These are phyloP conservation scores for Acarospora socialis DNA, from an alignment of 2,329 filamentous ascomycete genomes.

Conservation along the genomic window DNA sequence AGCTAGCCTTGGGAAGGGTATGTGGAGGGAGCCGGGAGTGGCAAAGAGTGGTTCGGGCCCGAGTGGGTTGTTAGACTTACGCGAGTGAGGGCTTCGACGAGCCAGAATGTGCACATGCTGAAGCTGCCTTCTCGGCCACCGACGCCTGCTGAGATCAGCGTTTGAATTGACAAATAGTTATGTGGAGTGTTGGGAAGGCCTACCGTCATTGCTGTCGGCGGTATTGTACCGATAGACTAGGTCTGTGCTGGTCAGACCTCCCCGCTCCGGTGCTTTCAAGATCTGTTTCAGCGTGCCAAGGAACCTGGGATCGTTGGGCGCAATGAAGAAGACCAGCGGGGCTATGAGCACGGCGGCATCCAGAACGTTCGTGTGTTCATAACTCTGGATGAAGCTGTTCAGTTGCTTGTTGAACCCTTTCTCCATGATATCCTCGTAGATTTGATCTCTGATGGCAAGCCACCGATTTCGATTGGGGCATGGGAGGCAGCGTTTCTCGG, in stretches of 20 bases:
- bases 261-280: slow-evolving; percentile 56
- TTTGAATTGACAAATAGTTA: slow-evolving; percentile 10
- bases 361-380: slow-evolving; percentile 53
- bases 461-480: slow-evolving; percentile 56
- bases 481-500: slow-evolving; percentile 61
- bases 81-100: slow-evolving; percentile 62
- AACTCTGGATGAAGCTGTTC: slow-evolving; percentile 60
- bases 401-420: slow-evolving; percentile 59
- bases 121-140: slow-evolving; percentile 64
- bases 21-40: no score
- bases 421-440: slow-evolving; percentile 68
- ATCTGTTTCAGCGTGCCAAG: slow-evolving; percentile 58
- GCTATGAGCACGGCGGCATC: slow-evolving; percentile 65
- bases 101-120: slow-evolving; percentile 72
- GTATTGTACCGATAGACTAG: slow-evolving; percentile 65
- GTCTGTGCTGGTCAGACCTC: slow-evolving; percentile 59
- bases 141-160: slow-evolving; percentile 39
- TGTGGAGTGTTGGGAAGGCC: slow-evolving; percentile 12
- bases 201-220: slow-evolving; percentile 53
- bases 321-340: slow-evolving; percentile 65
- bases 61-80: no score
- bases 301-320: slow-evolving; percentile 64
- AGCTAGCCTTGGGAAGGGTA: no score
- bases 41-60: no score
- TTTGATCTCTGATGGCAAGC: slow-evolving; percentile 49